Evolutionary conservation across 495 filamentous ascomycete species (phyloP).

Genomic region (Sabuloglossum arenarium): DNA sequence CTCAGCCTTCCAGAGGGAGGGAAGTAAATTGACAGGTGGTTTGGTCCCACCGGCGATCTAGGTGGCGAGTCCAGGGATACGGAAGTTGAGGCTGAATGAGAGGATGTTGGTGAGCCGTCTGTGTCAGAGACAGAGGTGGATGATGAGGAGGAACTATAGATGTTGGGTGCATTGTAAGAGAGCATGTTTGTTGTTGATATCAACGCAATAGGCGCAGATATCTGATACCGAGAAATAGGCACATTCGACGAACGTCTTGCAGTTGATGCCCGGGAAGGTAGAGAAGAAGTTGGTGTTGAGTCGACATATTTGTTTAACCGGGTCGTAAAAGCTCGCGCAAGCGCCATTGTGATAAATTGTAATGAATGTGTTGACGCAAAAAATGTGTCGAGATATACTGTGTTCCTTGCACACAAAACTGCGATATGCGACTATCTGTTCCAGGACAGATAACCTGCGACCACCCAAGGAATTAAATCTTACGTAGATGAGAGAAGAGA

Average conservation of each 20-base stretch:
- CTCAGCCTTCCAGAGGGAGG: slow-evolving; percentile 11
- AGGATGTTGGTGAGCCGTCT: slow-evolving; percentile 32
- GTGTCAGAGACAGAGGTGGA: slow-evolving; percentile 36
- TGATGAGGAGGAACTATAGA: slow-evolving; percentile 37
- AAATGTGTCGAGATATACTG: background rate
- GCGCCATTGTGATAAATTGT: slow-evolving; percentile 26
- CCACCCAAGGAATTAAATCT: background rate
- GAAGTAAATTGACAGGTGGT: slow-evolving; percentile 72
- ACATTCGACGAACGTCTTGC: slow-evolving; percentile 22
- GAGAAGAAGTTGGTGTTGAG: slow-evolving; percentile 14
- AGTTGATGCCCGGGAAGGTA: slow-evolving; percentile 18
- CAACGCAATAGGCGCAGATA: slow-evolving; percentile 71
- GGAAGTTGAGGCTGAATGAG: slow-evolving; percentile 40
- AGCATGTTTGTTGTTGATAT: slow-evolving; percentile 93
- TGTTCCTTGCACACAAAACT: background rate
- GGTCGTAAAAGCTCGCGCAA: slow-evolving; percentile 48
- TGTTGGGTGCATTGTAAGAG: slow-evolving; percentile 76
- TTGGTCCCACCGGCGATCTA: slow-evolving; percentile 35
- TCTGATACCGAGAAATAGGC: slow-evolving; percentile 27
- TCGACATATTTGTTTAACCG: slow-evolving; percentile 22
- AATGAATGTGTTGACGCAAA: no score
- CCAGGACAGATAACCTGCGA: background rate
- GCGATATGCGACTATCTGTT: background rate
- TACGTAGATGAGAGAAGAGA: background rate
- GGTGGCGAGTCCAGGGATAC: slow-evolving; percentile 43